Evolutionary conservation across 495 filamentous ascomycete genomes (phyloP), one percentile per base, ranked within the genome.

Genomic region (Emericellopsis terricola): DNA sequence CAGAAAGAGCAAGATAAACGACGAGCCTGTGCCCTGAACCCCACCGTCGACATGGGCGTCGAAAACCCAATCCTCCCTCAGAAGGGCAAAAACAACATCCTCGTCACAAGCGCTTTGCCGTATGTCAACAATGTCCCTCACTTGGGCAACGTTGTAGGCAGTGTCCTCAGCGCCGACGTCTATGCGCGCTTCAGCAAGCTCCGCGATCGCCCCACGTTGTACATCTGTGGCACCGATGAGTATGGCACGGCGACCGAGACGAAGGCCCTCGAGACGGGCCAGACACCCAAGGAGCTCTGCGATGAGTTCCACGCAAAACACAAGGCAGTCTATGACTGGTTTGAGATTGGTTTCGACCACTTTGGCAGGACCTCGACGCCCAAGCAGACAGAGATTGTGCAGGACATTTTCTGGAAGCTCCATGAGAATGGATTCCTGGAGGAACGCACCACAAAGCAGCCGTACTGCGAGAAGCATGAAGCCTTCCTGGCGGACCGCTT

Each of bases 91-190:
- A 54, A 57, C 23, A 70, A 68, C 43, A 49, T 68, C 30, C 53
- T 78, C 17, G 63, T 78, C 24, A 78, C 67, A 8, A 75, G 69
- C 36, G 76, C 78, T 28, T 47, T 84, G 21, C 80, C 82, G 28
- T 96, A 94, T 50, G 85, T 93, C 33, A 96, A 96, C 60, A 94
- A 94, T 56, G 81, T 91, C 8, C 89, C 87, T 33, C 87, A 94
- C 57, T 64, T 94, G 46, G 86, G 89, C 36, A 97, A 97, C 55
- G 76, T 94, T 36, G 69, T 94, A 35, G 89, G 89, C 37, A 82
- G 76, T 42, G 84, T 93, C 24, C 68, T 96, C 46, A 76, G 71
- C 43, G 78, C 80, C 24, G 80, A 86, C 56, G 45, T 40, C 29
- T 91, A 82, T 47, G 57, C 47, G 19, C 43, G 55, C 31, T 59